A percentile compares a stretch with the other conserved stretches of the same genome.
Conservation (phyloP, 2,329 filamentous ascomycete genomes). For the Dendryphion nanum region DNA sequence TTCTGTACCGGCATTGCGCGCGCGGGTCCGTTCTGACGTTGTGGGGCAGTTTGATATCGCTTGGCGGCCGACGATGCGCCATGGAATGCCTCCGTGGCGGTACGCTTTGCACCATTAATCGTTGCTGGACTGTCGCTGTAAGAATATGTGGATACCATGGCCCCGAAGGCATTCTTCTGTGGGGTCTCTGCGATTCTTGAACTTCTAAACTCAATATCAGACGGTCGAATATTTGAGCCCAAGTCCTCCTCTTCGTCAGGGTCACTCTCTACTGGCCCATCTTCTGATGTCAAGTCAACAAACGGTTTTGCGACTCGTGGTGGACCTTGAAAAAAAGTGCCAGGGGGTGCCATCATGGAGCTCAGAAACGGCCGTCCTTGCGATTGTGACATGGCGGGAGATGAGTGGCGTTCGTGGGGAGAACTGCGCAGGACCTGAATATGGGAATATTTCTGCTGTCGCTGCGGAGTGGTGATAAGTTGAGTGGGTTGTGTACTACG, state of each 20-base stretch:
- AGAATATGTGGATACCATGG: too few species aligned
- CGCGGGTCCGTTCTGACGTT: constrained; percentile 30
- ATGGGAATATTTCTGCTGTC: constrained; percentile 37
- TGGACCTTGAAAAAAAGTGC: constrained; percentile 66
- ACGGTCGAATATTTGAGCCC: constrained; percentile 59
- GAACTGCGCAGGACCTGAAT: constrained; percentile 91
- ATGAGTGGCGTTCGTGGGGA: constrained; percentile 48
- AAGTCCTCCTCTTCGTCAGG: constrained; percentile 48
- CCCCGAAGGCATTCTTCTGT: too few species aligned
- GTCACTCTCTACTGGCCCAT: constrained; percentile 49
- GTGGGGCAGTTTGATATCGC: too few species aligned
- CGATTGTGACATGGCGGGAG: constrained; percentile 41
- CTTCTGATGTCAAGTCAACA: constrained; percentile 47
- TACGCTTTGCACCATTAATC: too few species aligned
- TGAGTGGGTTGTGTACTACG: constrained; percentile 61
- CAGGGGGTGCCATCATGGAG: constrained; percentile 67
- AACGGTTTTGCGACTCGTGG: constrained; percentile 37
- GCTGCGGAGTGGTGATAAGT: constrained; percentile 47
- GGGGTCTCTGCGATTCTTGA: too few species aligned
- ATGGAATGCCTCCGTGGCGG: too few species aligned
- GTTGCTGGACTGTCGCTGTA: too few species aligned
- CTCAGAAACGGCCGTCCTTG: constrained; percentile 47
- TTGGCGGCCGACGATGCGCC: too few species aligned
- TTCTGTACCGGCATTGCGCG: constrained; percentile 29
- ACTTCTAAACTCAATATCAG: constrained; percentile 56